Evolutionary conservation across 495 filamentous ascomycete genomes (phyloP).

Genomic region (Apiosordaria backusii): DNA sequence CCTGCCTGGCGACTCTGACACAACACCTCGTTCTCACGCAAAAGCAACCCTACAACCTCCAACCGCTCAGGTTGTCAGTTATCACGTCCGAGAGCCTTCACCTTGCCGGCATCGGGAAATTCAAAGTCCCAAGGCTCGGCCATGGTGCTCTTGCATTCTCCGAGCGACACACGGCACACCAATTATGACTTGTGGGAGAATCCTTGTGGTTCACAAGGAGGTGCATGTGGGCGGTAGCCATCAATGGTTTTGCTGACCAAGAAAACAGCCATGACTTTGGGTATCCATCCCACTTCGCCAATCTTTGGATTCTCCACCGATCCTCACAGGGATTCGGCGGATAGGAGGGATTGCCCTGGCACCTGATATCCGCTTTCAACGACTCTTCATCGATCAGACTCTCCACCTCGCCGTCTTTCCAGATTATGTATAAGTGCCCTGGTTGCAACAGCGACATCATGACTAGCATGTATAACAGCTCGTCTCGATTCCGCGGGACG

Average conservation of each 20-base stretch:
- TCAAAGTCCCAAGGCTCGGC: neutral
- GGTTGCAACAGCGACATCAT: neutral
- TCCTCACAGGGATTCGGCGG: neutral
- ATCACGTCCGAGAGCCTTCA: neutral
- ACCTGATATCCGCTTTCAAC: neutral
- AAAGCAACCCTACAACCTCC: neutral
- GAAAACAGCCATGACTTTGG: too few species aligned
- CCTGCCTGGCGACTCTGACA: neutral
- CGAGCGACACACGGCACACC: neutral
- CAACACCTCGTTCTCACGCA: neutral
- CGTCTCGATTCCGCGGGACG: neutral
- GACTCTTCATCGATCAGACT: neutral
- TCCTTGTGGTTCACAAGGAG: too few species aligned
- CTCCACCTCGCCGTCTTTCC: neutral
- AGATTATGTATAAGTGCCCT: too few species aligned
- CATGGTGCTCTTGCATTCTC: neutral
- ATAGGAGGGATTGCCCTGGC: neutral
- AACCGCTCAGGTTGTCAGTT: neutral
- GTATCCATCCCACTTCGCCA: too few species aligned
- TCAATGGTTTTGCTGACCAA: too few species aligned
- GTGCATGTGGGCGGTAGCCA: too few species aligned
- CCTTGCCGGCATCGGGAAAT: neutral
- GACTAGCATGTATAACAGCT: too few species aligned
- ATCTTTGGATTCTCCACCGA: neutral
- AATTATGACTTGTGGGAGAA: too few species aligned